phyloP scores from a whole-genome alignment of 2,329 filamentous ascomycete species.

The Cyclaneusma minus region DNA sequence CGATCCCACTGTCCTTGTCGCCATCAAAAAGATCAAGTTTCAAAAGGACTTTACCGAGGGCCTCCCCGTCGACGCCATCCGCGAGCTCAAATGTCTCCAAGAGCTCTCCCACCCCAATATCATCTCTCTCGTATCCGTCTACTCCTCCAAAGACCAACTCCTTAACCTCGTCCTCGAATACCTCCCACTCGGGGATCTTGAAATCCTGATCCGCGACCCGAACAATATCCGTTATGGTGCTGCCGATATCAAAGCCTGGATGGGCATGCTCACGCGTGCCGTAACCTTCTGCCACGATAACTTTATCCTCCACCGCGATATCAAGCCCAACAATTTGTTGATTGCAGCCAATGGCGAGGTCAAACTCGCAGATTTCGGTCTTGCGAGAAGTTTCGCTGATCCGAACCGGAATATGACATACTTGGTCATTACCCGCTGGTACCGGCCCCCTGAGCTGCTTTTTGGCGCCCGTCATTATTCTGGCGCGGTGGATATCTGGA shows the following conservation, averaged over 20 bases:
- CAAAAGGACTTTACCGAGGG: slow-evolving; percentile 80
- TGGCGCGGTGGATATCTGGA: slow-evolving; percentile 88
- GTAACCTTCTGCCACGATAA: slow-evolving; percentile 97
- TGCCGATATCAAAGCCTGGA: slow-evolving; percentile 94
- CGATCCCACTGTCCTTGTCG: slow-evolving; percentile 61
- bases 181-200: slow-evolving; percentile 82
- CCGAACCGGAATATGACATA: slow-evolving; percentile 80
- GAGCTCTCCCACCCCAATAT: slow-evolving; percentile 93
- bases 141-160: slow-evolving; percentile 92
- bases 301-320: slow-evolving; percentile 87
- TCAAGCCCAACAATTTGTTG: slow-evolving; percentile 96
- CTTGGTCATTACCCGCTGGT: slow-evolving; percentile 95
- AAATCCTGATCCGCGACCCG: slow-evolving; percentile 83
- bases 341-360: slow-evolving; percentile 87
- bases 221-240: slow-evolving; percentile 65
- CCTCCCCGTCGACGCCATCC: slow-evolving; percentile 84
- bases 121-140: slow-evolving; percentile 82
- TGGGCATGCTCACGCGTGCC: slow-evolving; percentile 87
- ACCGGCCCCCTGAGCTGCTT: slow-evolving; percentile 83
- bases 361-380: slow-evolving; percentile 94
- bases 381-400: slow-evolving; percentile 79
- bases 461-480: slow-evolving; percentile 83
- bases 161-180: slow-evolving; percentile 92
- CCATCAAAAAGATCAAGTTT: slow-evolving; percentile 87
- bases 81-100: slow-evolving; percentile 89